Percentiles rank a stretch among this genome's conserved stretches.
Evolutionary conservation across 768 basidiomycete species (phyloP).

Genomic region (Agaricus subrufescens): DNA sequence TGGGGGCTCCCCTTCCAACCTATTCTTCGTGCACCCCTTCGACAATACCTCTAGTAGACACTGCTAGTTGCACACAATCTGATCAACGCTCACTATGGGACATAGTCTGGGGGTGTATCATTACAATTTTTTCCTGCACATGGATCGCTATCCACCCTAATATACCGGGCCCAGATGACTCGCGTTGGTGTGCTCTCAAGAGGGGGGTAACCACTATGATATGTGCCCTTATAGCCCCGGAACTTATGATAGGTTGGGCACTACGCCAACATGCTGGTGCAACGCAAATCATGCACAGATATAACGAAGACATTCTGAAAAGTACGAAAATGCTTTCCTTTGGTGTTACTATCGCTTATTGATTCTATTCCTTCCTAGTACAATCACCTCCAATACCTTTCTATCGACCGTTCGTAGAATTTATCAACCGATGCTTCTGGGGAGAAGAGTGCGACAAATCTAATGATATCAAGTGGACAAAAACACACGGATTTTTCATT

Average conservation of each 20-base stretch:
- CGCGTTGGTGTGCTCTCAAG: conserved; percentile 1
- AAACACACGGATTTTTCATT: conserved; percentile 13
- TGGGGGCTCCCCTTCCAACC: background rate
- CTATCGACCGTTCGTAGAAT: background rate
- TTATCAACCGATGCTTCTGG: background rate
- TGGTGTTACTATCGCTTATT: background rate
- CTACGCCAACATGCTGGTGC: conserved; percentile 6
- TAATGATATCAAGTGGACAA: conserved; percentile 6
- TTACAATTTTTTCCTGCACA: conserved; percentile 9
- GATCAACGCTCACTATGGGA: background rate
- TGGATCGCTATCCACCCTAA: conserved; percentile 11
- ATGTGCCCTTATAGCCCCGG: conserved; percentile 1
- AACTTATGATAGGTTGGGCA: conserved; percentile 7
- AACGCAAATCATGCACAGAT: background rate
- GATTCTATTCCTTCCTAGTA: background rate
- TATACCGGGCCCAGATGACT: conserved; percentile 1
- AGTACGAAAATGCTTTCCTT: background rate
- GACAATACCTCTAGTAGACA: background rate
- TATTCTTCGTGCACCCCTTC: background rate
- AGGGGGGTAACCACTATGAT: background rate
- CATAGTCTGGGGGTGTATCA: conserved; percentile 8
- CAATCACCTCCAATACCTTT: background rate
- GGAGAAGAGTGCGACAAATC: background rate
- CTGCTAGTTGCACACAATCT: background rate
- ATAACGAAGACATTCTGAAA: background rate